Conservation (phyloP, 495 filamentous ascomycete genomes). For the Neurospora sp. region DNA sequence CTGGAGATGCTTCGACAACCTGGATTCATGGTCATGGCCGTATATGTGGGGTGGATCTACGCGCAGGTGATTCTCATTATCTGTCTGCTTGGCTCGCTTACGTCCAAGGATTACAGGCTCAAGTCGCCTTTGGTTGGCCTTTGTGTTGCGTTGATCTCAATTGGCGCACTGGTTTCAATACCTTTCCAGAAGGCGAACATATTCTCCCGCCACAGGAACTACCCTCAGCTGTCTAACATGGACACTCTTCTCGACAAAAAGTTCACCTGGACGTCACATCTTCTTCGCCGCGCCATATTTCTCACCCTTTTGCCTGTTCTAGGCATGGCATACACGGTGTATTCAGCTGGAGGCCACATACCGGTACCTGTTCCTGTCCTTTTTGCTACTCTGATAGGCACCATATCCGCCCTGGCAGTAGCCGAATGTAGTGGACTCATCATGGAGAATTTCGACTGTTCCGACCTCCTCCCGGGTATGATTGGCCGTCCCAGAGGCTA, state of each 20-base stretch:
- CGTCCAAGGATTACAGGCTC: constrained; percentile 53
- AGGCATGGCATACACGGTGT: constrained; percentile 53
- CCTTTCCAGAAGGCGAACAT: constrained; percentile 62
- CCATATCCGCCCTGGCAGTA: constrained; percentile 60
- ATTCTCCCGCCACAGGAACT: constrained; percentile 50
- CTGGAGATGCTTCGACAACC: constrained; percentile 58
- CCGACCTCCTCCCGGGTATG: constrained; percentile 55
- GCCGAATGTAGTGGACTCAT: constrained; percentile 66
- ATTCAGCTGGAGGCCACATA: constrained; percentile 46
- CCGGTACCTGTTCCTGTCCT: constrained; percentile 53
- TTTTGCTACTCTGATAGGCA: constrained; percentile 56
- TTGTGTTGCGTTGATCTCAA: constrained; percentile 49
- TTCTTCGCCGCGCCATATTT: constrained; percentile 57
- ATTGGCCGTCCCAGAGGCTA: constrained; percentile 43
- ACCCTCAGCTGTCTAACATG: constrained; percentile 42
- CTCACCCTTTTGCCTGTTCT: constrained; percentile 53
- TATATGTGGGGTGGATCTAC: constrained; percentile 70
- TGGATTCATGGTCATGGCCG: constrained; percentile 58
- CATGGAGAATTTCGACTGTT: constrained; percentile 74
- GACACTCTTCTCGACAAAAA: constrained; percentile 47
- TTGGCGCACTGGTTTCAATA: constrained; percentile 56
- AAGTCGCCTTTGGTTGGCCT: constrained; percentile 52
- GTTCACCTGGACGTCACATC: constrained; percentile 55
- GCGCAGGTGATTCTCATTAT: constrained; percentile 61
- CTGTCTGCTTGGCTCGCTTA: constrained; percentile 56